Evolutionary conservation across 345 rosid species (phyloP), one percentile per base, ranked within the genome.

Genomic region (Raphanus raphanistrum): DNA sequence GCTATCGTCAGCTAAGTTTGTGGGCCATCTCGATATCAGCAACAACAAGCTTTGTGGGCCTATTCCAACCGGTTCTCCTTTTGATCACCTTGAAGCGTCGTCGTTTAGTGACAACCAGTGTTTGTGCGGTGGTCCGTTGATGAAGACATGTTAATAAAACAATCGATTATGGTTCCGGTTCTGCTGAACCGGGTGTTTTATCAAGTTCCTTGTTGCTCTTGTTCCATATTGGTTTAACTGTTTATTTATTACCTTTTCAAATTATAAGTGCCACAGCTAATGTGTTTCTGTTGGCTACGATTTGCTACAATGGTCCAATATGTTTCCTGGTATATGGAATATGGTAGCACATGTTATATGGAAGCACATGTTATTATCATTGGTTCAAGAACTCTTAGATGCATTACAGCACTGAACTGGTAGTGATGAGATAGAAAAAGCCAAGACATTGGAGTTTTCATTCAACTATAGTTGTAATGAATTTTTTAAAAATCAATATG

Each of bases 1-100:
- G 6, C 65, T 94, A 17, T 79, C 90, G 4, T 85, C 91, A 63
- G 84, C 91, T 1, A 79, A 76, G 16, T 94, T 79, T 71, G 74
- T 94, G 54, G 97, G 98, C 1, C 97, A 92, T 73, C 57, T 92
- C 63, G 98, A 94, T 81, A 72, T 94, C 67, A 94, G 98, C 81
- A 87, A 92, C 61, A 94, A 94, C 83, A 92, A 79, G 85, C 89
- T 94, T 5, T 94, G 98, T 72, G 98, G 97, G 54, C 57, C 88
- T 8, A 94, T 94, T 59, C 98, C 98, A 4, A 54, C 41, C 1
- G 98, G 98, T 6, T 74, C 85, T 60, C 97, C 98, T 11, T 94
- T 94, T 66, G 95, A 88, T 68, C 92, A 82, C 67, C 84, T 89
- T 0, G 95, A 87, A 63, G 58, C 58, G 8, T 15, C 58, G 58